Evolutionary conservation across 2,329 filamentous ascomycete species (phyloP).

Genomic region (Westerdykella ornata): DNA sequence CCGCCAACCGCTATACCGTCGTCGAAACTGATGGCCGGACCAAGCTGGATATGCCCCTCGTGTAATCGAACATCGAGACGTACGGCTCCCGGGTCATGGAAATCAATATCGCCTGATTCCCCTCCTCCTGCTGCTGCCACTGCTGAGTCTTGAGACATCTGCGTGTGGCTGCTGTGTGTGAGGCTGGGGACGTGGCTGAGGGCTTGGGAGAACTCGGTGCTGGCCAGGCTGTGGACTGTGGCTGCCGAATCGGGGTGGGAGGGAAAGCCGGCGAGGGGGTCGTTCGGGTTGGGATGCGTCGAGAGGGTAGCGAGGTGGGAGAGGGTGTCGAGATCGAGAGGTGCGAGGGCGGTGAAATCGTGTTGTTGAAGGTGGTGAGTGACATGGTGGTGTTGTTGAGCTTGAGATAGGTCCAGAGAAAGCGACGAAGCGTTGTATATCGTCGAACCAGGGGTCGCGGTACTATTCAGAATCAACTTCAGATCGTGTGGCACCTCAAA

Average conservation of each 20-base stretch:
- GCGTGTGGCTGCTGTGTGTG: conserved; percentile 4
- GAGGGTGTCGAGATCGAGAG: conserved; percentile 17
- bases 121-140: too few relatives aligned
- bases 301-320: conserved; percentile 10
- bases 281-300: background rate
- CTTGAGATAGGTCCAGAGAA: conserved; percentile 12
- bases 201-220: conserved; percentile 22
- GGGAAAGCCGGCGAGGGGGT: conserved; percentile 15
- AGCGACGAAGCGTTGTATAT: conserved; percentile 5
- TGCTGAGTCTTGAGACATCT: conserved; percentile 12
- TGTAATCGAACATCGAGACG: conserved; percentile 27
- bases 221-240: conserved; percentile 15
- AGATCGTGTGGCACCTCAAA: conserved; percentile 3
- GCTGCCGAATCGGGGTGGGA: conserved; percentile 16
- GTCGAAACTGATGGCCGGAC: conserved; percentile 24
- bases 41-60: conserved; percentile 24
- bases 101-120: conserved; percentile 35
- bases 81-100: conserved; percentile 26
- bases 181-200: conserved; percentile 8
- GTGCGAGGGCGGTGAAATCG: conserved; percentile 2
- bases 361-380: conserved; percentile 6
- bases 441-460: background rate
- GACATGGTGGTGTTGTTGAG: conserved; percentile 13
- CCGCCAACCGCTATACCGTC: conserved; percentile 14
- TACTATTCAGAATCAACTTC: conserved; percentile 1